Evolutionary conservation across 2,329 filamentous ascomycete species (phyloP).

Genomic region (Aphanocladium album): DNA sequence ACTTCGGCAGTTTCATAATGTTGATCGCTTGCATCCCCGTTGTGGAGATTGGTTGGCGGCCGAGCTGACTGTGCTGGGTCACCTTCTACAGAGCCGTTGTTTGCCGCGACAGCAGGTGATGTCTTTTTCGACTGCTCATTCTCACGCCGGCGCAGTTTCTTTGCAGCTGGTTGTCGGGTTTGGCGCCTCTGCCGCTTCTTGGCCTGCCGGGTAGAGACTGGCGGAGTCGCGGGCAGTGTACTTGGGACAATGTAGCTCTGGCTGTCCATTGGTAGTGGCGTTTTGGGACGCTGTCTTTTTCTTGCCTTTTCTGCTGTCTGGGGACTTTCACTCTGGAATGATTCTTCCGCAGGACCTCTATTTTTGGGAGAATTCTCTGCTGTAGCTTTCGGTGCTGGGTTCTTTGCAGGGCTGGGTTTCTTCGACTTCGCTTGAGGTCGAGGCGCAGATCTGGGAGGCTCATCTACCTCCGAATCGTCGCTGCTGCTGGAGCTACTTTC

Average conservation of each 20-base stretch:
- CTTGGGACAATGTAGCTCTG: conserved; percentile 23
- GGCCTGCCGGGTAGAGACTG: not conserved
- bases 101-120: not conserved
- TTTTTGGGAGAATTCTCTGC: not conserved
- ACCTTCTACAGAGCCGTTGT: not conserved
- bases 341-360: not conserved
- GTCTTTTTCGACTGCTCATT: not conserved
- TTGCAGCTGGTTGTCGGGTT: too few species aligned
- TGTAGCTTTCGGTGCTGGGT: not conserved
- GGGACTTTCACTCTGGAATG: not conserved
- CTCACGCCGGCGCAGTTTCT: not conserved
- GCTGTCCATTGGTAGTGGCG: conserved; percentile 29
- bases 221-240: conserved; percentile 1
- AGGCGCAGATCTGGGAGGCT: not conserved
- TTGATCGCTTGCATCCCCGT: too few species aligned
- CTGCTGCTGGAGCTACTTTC: not conserved
- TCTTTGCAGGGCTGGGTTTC: not conserved
- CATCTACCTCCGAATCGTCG: not conserved
- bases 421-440: too few species aligned
- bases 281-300: conserved; percentile 30
- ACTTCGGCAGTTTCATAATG: too few species aligned
- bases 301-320: conserved; percentile 16
- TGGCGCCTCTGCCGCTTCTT: not conserved
- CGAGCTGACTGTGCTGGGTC: not conserved
- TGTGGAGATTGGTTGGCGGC: too few species aligned